Conservation (phyloP, 345 rosid species). For the Euphorbia peplus region DNA sequence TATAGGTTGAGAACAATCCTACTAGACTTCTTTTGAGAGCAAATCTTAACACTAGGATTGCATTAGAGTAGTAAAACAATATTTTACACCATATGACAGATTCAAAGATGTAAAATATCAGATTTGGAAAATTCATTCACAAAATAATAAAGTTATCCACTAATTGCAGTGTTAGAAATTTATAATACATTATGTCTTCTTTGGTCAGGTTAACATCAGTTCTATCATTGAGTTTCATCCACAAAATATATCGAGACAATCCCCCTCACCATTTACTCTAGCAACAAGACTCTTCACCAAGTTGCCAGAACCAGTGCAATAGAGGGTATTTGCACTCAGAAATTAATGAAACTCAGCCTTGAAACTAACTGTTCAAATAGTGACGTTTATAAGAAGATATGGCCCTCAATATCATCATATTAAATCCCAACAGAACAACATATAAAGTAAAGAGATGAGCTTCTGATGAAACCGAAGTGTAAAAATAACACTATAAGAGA, state of each 20-base stretch:
- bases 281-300: neutral
- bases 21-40: neutral
- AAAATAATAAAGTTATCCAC: neutral
- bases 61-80: neutral
- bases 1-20: neutral
- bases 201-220: neutral
- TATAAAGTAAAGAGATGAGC: neutral
- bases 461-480: neutral
- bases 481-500: neutral
- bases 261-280: constrained; percentile 3
- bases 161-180: neutral
- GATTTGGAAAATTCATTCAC: too few relatives aligned
- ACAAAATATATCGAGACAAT: neutral
- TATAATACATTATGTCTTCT: neutral
- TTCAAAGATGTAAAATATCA: neutral
- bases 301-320: neutral
- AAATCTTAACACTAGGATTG: neutral
- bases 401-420: neutral
- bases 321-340: neutral
- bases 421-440: neutral
- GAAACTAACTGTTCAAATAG: neutral
- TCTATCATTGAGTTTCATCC: neutral
- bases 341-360: neutral
- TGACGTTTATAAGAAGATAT: neutral
- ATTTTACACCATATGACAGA: neutral